These are phyloP conservation scores for Bisporella sp. DNA, from an alignment of 2,329 filamentous ascomycete genomes.

Conservation along the genomic window DNA sequence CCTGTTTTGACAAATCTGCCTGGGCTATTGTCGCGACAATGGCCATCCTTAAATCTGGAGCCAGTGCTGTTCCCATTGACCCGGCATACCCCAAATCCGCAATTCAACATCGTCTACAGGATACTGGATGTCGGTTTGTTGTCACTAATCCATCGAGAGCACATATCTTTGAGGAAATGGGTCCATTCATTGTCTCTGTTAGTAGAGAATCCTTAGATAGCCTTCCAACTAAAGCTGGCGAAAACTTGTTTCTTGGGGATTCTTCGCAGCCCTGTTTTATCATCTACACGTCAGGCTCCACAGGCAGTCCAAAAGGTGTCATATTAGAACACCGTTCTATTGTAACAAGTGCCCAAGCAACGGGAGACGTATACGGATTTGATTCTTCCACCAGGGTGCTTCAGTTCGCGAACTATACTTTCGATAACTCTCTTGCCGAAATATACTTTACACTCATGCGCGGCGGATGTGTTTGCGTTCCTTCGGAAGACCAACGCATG, in stretches of 20 bases:
- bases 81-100: background rate
- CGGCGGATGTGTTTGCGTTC: conserved; percentile 15
- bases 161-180: background rate
- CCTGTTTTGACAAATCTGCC: conserved; percentile 11
- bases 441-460: conserved; percentile 11
- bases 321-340: background rate
- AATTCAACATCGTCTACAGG: background rate
- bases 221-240: background rate
- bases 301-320: background rate
- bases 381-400: conserved; percentile 5
- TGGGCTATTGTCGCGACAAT: background rate
- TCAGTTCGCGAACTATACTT: conserved; percentile 14
- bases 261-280: background rate
- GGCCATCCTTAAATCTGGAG: background rate
- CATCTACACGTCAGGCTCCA: background rate
- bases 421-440: conserved; percentile 11
- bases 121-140: background rate
- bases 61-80: background rate
- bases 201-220: background rate
- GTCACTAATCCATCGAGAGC: background rate
- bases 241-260: background rate
- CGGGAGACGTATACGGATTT: background rate
- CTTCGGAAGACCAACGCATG: conserved; percentile 10
- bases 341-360: background rate
- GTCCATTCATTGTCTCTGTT: background rate